Conservation (phyloP, 306 rosid species). For the Dryas drummondii region DNA sequence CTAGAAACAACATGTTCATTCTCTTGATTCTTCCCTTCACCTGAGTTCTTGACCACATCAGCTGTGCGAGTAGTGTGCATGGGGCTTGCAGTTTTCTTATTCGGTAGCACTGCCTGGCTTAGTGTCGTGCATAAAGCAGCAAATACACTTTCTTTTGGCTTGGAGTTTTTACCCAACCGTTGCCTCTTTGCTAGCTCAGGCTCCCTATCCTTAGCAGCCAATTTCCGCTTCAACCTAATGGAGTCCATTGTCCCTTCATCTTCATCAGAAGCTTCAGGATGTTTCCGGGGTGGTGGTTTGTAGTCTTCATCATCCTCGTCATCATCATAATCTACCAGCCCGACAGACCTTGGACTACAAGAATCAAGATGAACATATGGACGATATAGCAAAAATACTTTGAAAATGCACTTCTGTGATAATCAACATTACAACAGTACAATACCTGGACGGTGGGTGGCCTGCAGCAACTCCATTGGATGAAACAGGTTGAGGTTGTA, state of each 20-base stretch:
- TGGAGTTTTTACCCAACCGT: constrained; percentile 54
- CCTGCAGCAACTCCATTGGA: constrained; percentile 71
- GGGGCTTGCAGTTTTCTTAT: constrained; percentile 48
- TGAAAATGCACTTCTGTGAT: neutral
- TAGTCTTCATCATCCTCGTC: constrained; percentile 95
- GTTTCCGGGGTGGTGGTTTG: constrained; percentile 83
- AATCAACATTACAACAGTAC: neutral
- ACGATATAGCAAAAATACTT: neutral
- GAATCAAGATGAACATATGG: constrained; percentile 16
- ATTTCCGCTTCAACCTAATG: constrained; percentile 69
- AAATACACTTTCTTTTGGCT: constrained; percentile 68
- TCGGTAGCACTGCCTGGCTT: constrained; percentile 76
- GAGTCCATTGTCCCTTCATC: constrained; percentile 80
- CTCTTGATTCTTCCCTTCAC: constrained; percentile 42
- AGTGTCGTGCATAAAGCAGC: constrained; percentile 72
- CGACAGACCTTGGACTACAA: constrained; percentile 66
- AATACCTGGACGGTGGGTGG: constrained; percentile 57
- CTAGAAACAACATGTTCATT: constrained; percentile 40
- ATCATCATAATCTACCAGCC: constrained; percentile 91
- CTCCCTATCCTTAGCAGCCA: constrained; percentile 61
- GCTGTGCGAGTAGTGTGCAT: constrained; percentile 27
- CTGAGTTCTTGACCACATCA: constrained; percentile 46
- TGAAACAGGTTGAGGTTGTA: constrained; percentile 52
- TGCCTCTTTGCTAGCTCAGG: constrained; percentile 64
- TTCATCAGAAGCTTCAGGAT: constrained; percentile 57